Percentiles rank a stretch among this genome's conserved stretches.
Evolutionary conservation across 2,329 filamentous ascomycete genomes (phyloP).

Genomic region (Drechslera avenae): DNA sequence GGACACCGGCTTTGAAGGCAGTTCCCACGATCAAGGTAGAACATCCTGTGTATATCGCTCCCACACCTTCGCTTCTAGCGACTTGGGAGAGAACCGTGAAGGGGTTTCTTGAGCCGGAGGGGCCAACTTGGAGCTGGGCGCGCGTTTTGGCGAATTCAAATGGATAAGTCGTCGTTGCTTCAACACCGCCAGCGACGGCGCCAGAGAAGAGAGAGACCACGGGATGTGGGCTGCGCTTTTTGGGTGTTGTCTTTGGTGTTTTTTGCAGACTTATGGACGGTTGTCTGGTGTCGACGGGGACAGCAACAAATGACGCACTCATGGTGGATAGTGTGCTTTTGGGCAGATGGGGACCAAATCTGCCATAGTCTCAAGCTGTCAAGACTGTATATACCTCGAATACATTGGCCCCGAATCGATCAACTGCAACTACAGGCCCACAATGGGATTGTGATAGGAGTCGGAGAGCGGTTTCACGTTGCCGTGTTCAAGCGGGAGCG

Average conservation of each 20-base stretch:
- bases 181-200: slow-evolving; percentile 59
- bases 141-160: slow-evolving; percentile 45
- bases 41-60: slow-evolving; percentile 41
- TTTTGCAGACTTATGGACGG: neutral
- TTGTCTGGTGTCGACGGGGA: neutral
- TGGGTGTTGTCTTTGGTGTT: neutral
- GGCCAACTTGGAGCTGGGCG: slow-evolving; percentile 31
- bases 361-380: neutral
- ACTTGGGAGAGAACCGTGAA: slow-evolving; percentile 29
- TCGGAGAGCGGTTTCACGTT: neutral
- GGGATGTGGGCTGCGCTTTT: slow-evolving; percentile 10
- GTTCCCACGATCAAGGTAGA: slow-evolving; percentile 35
- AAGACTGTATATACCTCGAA: slow-evolving; percentile 1
- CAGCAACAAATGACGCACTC: slow-evolving; percentile 6
- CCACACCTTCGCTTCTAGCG: slow-evolving; percentile 29
- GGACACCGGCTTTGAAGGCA: slow-evolving; percentile 40
- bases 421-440: too few relatives aligned
- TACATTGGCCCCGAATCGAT: neutral
- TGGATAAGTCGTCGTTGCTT: slow-evolving; percentile 56
- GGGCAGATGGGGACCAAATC: neutral
- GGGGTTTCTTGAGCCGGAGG: slow-evolving; percentile 20
- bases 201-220: slow-evolving; percentile 55
- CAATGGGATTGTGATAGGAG: too few relatives aligned
- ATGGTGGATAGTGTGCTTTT: slow-evolving; percentile 5
- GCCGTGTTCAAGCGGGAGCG: neutral